Evolutionary conservation across 2,329 filamentous ascomycete genomes (phyloP), one percentile per base, ranked within the genome.

Genomic region (Albophoma yamanashiensis): DNA sequence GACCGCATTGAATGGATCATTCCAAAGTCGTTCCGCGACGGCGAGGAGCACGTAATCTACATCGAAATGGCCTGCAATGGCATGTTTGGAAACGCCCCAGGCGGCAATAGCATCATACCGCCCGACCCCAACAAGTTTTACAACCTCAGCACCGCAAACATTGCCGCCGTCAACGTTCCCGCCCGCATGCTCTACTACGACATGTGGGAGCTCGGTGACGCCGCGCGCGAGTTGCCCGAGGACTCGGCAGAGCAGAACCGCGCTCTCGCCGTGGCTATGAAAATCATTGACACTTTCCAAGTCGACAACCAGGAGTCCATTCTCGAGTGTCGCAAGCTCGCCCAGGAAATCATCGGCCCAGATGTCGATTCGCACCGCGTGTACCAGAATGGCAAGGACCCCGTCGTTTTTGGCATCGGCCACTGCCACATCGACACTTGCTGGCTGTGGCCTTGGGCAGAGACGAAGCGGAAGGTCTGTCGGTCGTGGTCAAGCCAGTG

Each of bases 361-460:
- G 82, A 89, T 60, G 85, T 96, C 55, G 88, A 96, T 71, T 92
- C 90, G 7, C 80, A 88, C 58, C 85, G 90, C 64, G 91, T 99
- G 12, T 99, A 97, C 70, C 82, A 91, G 47, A 85, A 81, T 57
- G 87, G 85, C 63, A 87, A 87, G 34, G 81, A 88, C 40, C 85
- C 91, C 1, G 81, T 95, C 61, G 90, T 97, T 4, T 94, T 86
- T 67, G 93, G 86, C 42, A 93, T 97, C 65, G 94, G 94, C 0
- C 91, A 99, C 73, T 99, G 94, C 67, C 94, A 99, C 74, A 99
- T 99, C 66, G 94, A 97, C 75, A 96, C 89, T 36, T 97, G 93
- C 75, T 99, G 94, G 94, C 81, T 99, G 42, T 99, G 94, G 94
- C 94, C 94, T 0, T 99, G 92, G 84, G 94, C 89, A 12, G 94